Percentiles rank a stretch among this genome's conserved stretches.
These are phyloP conservation scores for Ascochyta pisi DNA, from an alignment of 2,329 filamentous ascomycete species.

Conservation along the genomic window DNA sequence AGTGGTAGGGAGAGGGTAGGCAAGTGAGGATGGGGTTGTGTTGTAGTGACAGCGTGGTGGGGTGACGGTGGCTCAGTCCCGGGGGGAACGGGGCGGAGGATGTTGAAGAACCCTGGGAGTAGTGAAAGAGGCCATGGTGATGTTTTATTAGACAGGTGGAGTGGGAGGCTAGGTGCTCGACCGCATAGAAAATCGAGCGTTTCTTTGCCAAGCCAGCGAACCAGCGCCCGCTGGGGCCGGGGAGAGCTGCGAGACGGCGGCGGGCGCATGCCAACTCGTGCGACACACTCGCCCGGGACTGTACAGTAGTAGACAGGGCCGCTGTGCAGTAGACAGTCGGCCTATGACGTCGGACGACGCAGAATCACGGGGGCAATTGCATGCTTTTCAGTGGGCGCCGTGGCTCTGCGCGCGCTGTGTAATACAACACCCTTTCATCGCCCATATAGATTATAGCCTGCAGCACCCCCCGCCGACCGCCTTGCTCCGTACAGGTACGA, in stretches of 20 bases:
- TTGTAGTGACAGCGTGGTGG: conserved; percentile 21
- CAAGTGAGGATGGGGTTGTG: conserved; percentile 12
- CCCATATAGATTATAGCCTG: conserved; percentile 12
- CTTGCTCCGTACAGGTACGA: conserved; percentile 21
- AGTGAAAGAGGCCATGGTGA: conserved; percentile 50
- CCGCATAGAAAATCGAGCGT: conserved; percentile 19
- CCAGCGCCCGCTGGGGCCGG: conserved; percentile 15
- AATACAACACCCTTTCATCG: conserved; percentile 20
- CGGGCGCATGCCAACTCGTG: conserved; percentile 12
- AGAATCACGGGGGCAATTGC: conserved; percentile 24
- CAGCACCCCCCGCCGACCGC: conserved; percentile 22
- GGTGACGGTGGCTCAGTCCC: conserved; percentile 54
- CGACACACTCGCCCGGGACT: conserved; percentile 8
- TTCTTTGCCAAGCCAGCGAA: conserved; percentile 17
- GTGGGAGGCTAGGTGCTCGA: conserved; percentile 28
- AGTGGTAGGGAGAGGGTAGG: conserved; percentile 4
- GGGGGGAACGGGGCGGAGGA: conserved; percentile 59
- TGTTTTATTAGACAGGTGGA: conserved; percentile 40
- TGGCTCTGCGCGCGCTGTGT: conserved; percentile 13
- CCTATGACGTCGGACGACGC: conserved; percentile 19
- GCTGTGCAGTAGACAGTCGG: conserved; percentile 4
- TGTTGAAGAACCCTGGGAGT: conserved; percentile 52
- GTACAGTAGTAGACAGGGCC: neutral
- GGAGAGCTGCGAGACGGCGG: conserved; percentile 12
- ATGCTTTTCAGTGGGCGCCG: conserved; percentile 19